Evolutionary conservation across 305 asterid species (phyloP).

Genomic region (Solanum hybrid): DNA sequence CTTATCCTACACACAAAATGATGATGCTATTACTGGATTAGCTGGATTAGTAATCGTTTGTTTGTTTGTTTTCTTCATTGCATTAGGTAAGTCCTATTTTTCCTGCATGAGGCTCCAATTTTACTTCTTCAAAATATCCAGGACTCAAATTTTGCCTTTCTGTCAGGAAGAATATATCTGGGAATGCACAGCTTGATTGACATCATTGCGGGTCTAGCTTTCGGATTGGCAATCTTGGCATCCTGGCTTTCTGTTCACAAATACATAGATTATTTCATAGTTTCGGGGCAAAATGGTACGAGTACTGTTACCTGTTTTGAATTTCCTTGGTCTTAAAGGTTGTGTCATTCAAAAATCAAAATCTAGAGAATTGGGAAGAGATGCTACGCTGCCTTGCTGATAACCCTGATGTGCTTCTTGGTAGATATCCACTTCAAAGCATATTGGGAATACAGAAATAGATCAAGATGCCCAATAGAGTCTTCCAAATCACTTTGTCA

Average conservation of each 20-base stretch:
- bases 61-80: constrained; percentile 61
- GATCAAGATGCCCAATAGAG: background rate
- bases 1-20: constrained; percentile 35
- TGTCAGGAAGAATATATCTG: constrained; percentile 82
- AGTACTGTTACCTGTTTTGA: background rate
- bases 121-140: constrained; percentile 3
- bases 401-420: background rate
- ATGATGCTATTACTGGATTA: constrained; percentile 23
- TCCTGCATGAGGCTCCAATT: constrained; percentile 5
- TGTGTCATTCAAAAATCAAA: background rate
- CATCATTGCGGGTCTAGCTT: constrained; percentile 58
- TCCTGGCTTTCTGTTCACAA: constrained; percentile 63
- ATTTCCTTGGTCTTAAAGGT: background rate
- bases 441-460: background rate
- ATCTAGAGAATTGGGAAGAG: background rate
- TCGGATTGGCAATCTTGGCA: constrained; percentile 65
- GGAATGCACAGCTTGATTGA: constrained; percentile 96
- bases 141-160: constrained; percentile 2
- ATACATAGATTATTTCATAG: constrained; percentile 50
- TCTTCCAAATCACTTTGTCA: background rate
- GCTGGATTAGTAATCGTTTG: constrained; percentile 41
- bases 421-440: background rate
- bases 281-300: constrained; percentile 80
- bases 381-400: background rate
- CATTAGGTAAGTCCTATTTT: constrained; percentile 48